These are phyloP conservation scores for Aphanoascus verrucosus DNA, from an alignment of 2,329 filamentous ascomycete species.

Conservation along the genomic window DNA sequence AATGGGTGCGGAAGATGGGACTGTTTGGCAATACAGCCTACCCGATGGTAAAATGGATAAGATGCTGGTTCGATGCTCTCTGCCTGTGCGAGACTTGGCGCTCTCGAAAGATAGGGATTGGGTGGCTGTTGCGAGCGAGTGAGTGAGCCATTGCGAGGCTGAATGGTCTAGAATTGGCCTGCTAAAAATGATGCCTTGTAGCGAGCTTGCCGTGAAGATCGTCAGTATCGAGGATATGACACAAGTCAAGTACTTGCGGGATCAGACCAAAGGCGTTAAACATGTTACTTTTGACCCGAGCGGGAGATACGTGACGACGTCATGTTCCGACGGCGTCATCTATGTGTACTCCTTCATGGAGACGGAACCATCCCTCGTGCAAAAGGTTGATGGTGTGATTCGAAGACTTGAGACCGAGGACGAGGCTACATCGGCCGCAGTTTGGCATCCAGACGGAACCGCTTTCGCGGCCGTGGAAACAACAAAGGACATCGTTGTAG, in stretches of 20 bases:
- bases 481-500: slow-evolving; percentile 70
- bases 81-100: slow-evolving; percentile 77
- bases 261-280: slow-evolving; percentile 79
- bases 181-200: slow-evolving; percentile 24
- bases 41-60: slow-evolving; percentile 58
- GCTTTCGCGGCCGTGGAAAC: slow-evolving; percentile 79
- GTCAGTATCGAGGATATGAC: slow-evolving; percentile 72
- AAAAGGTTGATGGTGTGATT: slow-evolving; percentile 78
- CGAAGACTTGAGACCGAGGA: slow-evolving; percentile 64
- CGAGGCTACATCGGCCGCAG: slow-evolving; percentile 61
- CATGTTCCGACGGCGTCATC: slow-evolving; percentile 77
- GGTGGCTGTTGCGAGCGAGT: slow-evolving; percentile 94
- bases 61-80: slow-evolving; percentile 69
- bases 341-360: slow-evolving; percentile 79
- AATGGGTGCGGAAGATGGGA: slow-evolving; percentile 84
- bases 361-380: slow-evolving; percentile 68
- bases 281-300: slow-evolving; percentile 80
- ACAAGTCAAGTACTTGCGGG: slow-evolving; percentile 64
- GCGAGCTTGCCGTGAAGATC: slow-evolving; percentile 79
- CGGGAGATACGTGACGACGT: slow-evolving; percentile 64
- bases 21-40: slow-evolving; percentile 87
- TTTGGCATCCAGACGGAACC: slow-evolving; percentile 90
- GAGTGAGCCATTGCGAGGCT: slow-evolving; percentile 23
- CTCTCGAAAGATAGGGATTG: slow-evolving; percentile 72
- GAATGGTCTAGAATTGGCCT: neutral